Base-by-base conservation (phyloP, 148 eudicot genomes). In the Vaccinium darrowii region DNA sequence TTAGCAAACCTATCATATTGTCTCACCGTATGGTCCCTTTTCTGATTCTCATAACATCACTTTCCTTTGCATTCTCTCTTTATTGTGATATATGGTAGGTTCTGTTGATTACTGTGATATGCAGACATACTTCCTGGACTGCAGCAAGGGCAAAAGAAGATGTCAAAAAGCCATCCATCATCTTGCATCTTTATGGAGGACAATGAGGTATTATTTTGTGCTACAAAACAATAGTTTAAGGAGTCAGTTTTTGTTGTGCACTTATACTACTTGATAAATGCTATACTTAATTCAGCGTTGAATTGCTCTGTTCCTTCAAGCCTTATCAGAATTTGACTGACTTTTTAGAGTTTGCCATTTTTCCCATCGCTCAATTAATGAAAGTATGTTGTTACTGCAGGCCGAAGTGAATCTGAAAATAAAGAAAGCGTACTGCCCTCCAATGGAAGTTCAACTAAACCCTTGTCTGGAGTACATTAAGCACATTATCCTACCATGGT, bases 91-190 rank as follows among this genome's bases (percentile, higher is more conserved):
- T 56, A 33, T 33, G 67, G 57, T 23, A 7, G 39, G 50, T 58
- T 51, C n/a, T 82, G 47, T 14, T 86, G 76, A 75, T 86, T 84
- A 67, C 58, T 86, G 56, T 27, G 54, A 25, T 50, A 21, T 81
- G 82, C 87, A 95, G 99, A 95, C 90, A 97, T 97, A 98, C 97
- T 95, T 85, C 98, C 98, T 16, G 99, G 99, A 77, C 88, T 97
- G 92, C 94, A 88, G 79, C 92, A 94, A 88, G 98, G 98, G 72
- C 99, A 97, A 81, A 92, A 91, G 89, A 97, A 97, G 90, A 97
- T 97, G 99, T 97, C 99, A 53, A 97, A 97, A 88, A 89, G 92
- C 90, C 93, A 92, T 83, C 88, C 94, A 69, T 90, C 95, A 7
- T 96, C 98, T 73, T 84, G 98, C 50, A 93, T 97, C 53, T 97